These are phyloP conservation scores for Coemansia sp. DNA, from an alignment of 192 early-diverging fungal genomes.

Conservation along the genomic window DNA sequence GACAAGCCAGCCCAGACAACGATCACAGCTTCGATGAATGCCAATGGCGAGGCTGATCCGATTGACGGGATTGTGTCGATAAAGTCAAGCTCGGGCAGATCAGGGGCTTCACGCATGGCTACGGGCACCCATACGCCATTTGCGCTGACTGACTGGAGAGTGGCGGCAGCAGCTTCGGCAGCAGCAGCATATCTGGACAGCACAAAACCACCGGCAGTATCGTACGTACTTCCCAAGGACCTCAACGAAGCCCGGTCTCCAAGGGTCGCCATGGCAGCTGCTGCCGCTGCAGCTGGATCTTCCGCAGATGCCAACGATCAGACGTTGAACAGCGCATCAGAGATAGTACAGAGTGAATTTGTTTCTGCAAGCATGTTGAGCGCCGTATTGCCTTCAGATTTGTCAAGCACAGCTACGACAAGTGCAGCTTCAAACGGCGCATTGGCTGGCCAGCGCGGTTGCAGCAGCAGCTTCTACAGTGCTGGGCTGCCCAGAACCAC, in stretches of 20 bases:
- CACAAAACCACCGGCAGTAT: slow-evolving; percentile 9
- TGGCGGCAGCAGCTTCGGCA: slow-evolving; percentile 31
- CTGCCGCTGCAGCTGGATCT: neutral
- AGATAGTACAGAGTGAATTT: neutral
- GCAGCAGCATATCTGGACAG: slow-evolving; percentile 35
- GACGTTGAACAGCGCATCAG: neutral
- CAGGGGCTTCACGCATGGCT: slow-evolving; percentile 24
- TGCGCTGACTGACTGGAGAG: slow-evolving; percentile 27
- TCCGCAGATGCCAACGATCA: neutral
- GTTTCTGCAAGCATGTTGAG: neutral
- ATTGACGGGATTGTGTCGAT: slow-evolving; percentile 54
- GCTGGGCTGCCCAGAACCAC: neutral
- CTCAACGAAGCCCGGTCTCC: slow-evolving; percentile 42
- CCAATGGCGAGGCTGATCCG: slow-evolving; percentile 50
- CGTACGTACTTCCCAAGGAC: slow-evolving; percentile 44
- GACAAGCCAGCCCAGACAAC: slow-evolving; percentile 26
- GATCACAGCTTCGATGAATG: slow-evolving; percentile 50
- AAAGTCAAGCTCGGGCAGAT: slow-evolving; percentile 24
- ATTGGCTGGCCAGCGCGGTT: too few species aligned
- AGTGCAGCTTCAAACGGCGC: neutral
- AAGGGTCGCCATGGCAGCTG: slow-evolving; percentile 21
- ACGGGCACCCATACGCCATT: slow-evolving; percentile 45
- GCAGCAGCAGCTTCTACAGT: too few species aligned
- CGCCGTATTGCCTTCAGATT: neutral
- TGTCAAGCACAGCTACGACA: neutral